Evolutionary conservation across 225 moss, liverwort and hornwort species (phyloP), one percentile per base, ranked within the genome.

Genomic region (Sphagnum contortum): DNA sequence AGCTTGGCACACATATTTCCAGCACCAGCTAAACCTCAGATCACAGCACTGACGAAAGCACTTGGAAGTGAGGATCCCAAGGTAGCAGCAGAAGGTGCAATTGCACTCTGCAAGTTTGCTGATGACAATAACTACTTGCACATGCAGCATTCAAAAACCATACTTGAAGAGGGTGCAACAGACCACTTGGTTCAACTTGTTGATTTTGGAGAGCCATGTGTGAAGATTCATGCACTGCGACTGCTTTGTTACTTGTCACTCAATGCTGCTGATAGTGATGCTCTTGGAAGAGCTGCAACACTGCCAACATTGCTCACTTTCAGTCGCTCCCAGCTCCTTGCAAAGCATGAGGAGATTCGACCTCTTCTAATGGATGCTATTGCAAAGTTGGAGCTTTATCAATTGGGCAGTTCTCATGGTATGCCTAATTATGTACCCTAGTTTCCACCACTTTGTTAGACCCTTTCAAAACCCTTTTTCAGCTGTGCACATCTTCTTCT

Each of bases 91-190:
- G 83, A 84, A 45, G 83, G 80, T 4, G 83, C 80, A 0, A 70
- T 48, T 2, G 72, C 80, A 1, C 44, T 83, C 5, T 80, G 77
- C 0, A 80, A 74, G 57, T 83, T 80, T 63, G 79, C 80, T 29
- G 80, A 70, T 44, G 83, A 83, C 52, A 77, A 80, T 64, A 80
- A 83, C 1, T 83, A 80, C 68, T 65, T 80, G 48, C 80, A 83
- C 60, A 29, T 83, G 80, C 76, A 83, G 69, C 83, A 83, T 69
- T 83, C 83, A 6, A 83, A 83, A 69, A 83, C 79, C 69, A 79
- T 83, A 50, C 73, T 83, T 5, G 71, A 69, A 58, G 83, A 59
- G 14, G 83, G 83, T 12, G 83, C 79, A 4, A 74, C 76, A 57
- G 83, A 83, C 45, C 83, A 76, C 53, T 67, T 83, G 61, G 83